Conservation (phyloP, 495 filamentous ascomycete species). For the Xeromyces bisporus region DNA sequence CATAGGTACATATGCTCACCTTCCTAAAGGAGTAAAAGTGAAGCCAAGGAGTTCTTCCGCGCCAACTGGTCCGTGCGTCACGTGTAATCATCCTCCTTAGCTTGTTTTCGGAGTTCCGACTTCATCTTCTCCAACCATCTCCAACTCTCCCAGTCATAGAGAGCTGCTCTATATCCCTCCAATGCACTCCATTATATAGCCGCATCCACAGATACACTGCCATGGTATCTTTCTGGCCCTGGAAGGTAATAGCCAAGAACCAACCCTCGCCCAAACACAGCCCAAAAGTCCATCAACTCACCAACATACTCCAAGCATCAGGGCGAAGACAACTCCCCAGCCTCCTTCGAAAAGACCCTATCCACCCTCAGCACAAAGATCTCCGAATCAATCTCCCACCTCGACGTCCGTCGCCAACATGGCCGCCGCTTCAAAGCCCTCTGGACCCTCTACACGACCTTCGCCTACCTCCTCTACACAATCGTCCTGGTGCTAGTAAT, state of each 20-base stretch:
- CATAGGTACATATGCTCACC: too few relatives aligned
- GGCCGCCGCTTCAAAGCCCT: constrained; percentile 67
- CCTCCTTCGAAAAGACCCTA: constrained; percentile 82
- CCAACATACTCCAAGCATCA: constrained; percentile 15
- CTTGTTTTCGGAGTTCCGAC: too few relatives aligned
- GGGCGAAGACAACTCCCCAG: constrained; percentile 72
- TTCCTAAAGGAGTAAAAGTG: too few relatives aligned
- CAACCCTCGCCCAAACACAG: constrained; percentile 5
- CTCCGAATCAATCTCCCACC: constrained; percentile 45
- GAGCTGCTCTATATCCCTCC: too few relatives aligned
- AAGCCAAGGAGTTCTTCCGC: too few relatives aligned
- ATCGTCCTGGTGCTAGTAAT: constrained; percentile 69
- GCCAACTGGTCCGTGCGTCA: too few relatives aligned
- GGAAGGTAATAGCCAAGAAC: too few relatives aligned
- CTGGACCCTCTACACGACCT: constrained; percentile 75
- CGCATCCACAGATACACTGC: constrained; percentile 23
- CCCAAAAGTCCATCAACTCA: not conserved
- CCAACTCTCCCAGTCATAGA: too few relatives aligned
- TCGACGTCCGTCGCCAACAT: constrained; percentile 52
- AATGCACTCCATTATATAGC: not conserved
- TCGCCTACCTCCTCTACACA: constrained; percentile 73
- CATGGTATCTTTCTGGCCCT: constrained; percentile 79
- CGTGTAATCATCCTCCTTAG: too few relatives aligned
- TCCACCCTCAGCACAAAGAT: constrained; percentile 70
- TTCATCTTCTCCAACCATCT: too few relatives aligned